Conservation (phyloP, 345 rosid genomes). For the Euphorbia pulcherrima region DNA sequence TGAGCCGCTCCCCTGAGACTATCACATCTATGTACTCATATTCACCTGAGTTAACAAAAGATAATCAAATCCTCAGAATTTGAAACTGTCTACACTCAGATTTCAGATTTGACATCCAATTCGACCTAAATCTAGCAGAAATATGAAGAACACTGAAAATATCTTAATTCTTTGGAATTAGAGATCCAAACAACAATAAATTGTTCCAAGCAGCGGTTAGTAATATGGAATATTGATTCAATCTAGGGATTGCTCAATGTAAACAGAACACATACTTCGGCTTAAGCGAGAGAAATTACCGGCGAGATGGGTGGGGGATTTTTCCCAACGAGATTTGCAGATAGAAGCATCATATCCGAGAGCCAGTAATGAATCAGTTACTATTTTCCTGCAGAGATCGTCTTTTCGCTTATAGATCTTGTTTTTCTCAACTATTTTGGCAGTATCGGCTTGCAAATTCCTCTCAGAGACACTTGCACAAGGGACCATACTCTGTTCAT, state of each 20-base stretch:
- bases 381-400: slow-evolving; percentile 44
- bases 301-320: slow-evolving; percentile 58
- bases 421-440: slow-evolving; percentile 69
- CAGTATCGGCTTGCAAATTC: slow-evolving; percentile 55
- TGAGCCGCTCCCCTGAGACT: slow-evolving; percentile 52
- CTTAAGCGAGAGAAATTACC: slow-evolving; percentile 40
- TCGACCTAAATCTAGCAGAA: too few species aligned
- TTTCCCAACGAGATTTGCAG: slow-evolving; percentile 91
- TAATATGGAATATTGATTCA: too few species aligned
- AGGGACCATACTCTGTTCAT: slow-evolving; percentile 55
- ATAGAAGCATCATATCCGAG: slow-evolving; percentile 71
- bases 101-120: too few species aligned
- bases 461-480: slow-evolving; percentile 51
- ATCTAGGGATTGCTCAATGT: not conserved
- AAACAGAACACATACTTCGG: slow-evolving; percentile 4
- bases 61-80: not conserved
- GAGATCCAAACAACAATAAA: not conserved
- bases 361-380: slow-evolving; percentile 46
- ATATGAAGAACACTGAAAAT: too few species aligned
- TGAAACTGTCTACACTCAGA: not conserved
- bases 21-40: slow-evolving; percentile 88
- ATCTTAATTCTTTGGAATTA: too few species aligned
- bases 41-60: slow-evolving; percentile 49
- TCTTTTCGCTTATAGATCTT: slow-evolving; percentile 57
- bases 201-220: not conserved